Conservation (phyloP, 495 filamentous ascomycete species). For the Letharia lupina region DNA sequence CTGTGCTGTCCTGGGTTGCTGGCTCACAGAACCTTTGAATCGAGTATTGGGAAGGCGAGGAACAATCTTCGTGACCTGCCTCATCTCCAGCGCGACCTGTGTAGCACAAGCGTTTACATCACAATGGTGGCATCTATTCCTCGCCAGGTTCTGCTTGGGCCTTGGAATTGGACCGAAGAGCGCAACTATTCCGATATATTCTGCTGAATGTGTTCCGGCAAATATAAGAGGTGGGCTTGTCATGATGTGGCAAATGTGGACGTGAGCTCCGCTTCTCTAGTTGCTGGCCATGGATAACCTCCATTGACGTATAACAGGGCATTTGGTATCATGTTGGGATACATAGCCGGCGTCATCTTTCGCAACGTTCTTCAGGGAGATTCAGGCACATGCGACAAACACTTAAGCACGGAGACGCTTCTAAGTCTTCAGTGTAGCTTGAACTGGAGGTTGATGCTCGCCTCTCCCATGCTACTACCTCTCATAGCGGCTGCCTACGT, state of each 20-base stretch:
- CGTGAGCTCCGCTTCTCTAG: neutral
- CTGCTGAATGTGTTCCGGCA: slow-evolving; percentile 44
- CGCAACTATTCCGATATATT: slow-evolving; percentile 50
- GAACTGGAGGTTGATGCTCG: slow-evolving; percentile 23
- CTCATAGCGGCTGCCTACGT: slow-evolving; percentile 43
- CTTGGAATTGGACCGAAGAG: slow-evolving; percentile 55
- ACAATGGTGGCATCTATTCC: slow-evolving; percentile 22
- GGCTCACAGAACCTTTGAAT: slow-evolving; percentile 50
- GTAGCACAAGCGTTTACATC: slow-evolving; percentile 19
- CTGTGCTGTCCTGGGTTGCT: slow-evolving; percentile 41
- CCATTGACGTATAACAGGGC: slow-evolving; percentile 29
- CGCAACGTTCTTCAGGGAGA: slow-evolving; percentile 35
- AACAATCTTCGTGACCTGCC: slow-evolving; percentile 48
- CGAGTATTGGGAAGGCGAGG: slow-evolving; percentile 47
- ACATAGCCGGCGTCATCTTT: slow-evolving; percentile 64
- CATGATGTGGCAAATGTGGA: slow-evolving; percentile 55
- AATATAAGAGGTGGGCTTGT: slow-evolving; percentile 50
- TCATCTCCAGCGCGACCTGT: slow-evolving; percentile 30
- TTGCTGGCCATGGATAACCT: neutral
- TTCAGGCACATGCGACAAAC: slow-evolving; percentile 36
- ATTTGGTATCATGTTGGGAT: slow-evolving; percentile 75
- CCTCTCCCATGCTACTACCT: slow-evolving; percentile 18
- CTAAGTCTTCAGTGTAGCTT: slow-evolving; percentile 15
- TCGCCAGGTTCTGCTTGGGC: slow-evolving; percentile 52
- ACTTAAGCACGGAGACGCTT: neutral